Conservation (phyloP, 306 rosid species). For the Oemleria cerasiformis region DNA sequence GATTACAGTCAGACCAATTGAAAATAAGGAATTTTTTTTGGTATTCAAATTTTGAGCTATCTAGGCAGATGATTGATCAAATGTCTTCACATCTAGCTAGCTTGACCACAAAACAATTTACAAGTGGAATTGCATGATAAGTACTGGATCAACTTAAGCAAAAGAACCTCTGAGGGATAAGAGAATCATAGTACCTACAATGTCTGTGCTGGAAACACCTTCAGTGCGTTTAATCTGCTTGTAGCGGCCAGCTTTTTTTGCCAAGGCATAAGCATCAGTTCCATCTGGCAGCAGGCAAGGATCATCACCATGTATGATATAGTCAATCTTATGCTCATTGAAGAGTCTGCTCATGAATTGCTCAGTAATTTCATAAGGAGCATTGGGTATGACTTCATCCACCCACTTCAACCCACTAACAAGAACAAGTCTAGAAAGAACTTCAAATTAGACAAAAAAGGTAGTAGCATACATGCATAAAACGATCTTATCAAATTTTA, state of each 20-base stretch:
- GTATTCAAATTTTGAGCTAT: background rate
- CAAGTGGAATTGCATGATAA: background rate
- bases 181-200: constrained; percentile 78
- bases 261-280: constrained; percentile 97
- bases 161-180: constrained; percentile 19
- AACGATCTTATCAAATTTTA: background rate
- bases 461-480: constrained; percentile 3
- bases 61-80: background rate
- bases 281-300: constrained; percentile 99
- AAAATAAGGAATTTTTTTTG: background rate
- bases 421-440: constrained; percentile 68
- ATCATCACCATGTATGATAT: constrained; percentile 97
- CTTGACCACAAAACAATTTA: background rate
- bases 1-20: background rate
- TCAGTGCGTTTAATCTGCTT: constrained; percentile 98
- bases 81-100: background rate
- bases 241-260: constrained; percentile 95
- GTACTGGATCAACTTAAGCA: background rate
- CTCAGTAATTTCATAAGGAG: constrained; percentile 95
- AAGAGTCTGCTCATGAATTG: constrained; percentile 89
- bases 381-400: constrained; percentile 91
- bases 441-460: constrained; percentile 20
- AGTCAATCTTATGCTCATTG: constrained; percentile 89
- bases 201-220: constrained; percentile 98
- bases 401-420: constrained; percentile 99